Conservation (phyloP, 768 basidiomycete genomes). For the Mycena filopes region DNA sequence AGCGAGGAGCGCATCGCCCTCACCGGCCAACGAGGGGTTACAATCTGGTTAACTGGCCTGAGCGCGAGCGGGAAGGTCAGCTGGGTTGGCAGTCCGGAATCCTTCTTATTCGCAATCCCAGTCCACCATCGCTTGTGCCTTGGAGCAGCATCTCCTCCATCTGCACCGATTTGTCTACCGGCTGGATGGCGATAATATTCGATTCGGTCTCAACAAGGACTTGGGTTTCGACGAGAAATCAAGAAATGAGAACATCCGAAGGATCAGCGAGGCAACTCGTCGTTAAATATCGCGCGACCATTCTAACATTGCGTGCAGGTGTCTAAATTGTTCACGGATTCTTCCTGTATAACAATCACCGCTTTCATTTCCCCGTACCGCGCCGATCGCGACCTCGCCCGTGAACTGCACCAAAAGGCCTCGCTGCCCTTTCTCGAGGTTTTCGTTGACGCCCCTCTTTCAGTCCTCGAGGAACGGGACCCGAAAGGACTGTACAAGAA, state of each 20-base stretch:
- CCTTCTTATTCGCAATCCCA: slow-evolving; percentile 41
- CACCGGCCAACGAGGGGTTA: slow-evolving; percentile 85
- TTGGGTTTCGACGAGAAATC: slow-evolving; percentile 94
- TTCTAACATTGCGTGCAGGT: slow-evolving; percentile 63
- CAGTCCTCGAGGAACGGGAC: slow-evolving; percentile 90
- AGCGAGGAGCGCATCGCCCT: slow-evolving; percentile 72
- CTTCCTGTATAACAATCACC: slow-evolving; percentile 86
- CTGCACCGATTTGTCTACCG: slow-evolving; percentile 88
- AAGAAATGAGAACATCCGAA: slow-evolving; percentile 93
- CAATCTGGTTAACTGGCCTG: slow-evolving; percentile 97
- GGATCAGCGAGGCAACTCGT: slow-evolving; percentile 89
- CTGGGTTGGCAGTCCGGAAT: neutral
- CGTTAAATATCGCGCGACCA: slow-evolving; percentile 7
- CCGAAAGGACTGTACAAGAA: slow-evolving; percentile 99
- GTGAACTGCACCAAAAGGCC: slow-evolving; percentile 80
- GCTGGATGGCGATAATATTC: slow-evolving; percentile 95
- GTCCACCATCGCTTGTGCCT: slow-evolving; percentile 97
- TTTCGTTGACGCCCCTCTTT: slow-evolving; percentile 91
- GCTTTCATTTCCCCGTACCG: slow-evolving; percentile 99
- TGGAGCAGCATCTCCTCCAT: slow-evolving; percentile 95
- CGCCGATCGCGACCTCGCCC: slow-evolving; percentile 84
- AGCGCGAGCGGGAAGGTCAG: slow-evolving; percentile 94
- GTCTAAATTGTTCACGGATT: slow-evolving; percentile 92
- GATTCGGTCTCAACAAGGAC: slow-evolving; percentile 97
- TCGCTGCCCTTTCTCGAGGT: slow-evolving; percentile 92